Evolutionary conservation across 2,329 filamentous ascomycete genomes (phyloP).

Genomic region (Incumbomyces delicatus): DNA sequence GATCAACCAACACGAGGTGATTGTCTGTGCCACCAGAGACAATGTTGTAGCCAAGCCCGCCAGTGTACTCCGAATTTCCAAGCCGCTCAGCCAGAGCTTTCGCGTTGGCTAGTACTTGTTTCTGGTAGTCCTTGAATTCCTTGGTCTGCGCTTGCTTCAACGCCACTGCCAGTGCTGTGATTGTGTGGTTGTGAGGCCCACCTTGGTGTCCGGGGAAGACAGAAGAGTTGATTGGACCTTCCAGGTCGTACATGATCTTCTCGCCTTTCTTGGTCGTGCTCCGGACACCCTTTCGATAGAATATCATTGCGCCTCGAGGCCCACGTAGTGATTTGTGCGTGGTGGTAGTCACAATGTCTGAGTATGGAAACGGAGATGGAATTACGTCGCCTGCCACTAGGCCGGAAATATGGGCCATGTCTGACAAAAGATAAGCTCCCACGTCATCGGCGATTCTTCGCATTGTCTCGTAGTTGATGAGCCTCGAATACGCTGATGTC

Average conservation of each 20-base stretch:
- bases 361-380: conserved; percentile 76
- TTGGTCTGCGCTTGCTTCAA: conserved; percentile 83
- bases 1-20: conserved; percentile 85
- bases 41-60: conserved; percentile 71
- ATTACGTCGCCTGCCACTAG: conserved; percentile 86
- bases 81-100: conserved; percentile 63
- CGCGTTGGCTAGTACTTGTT: conserved; percentile 80
- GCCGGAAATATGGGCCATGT: conserved; percentile 97
- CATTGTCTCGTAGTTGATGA: conserved; percentile 92
- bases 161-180: conserved; percentile 87
- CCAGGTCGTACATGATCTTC: conserved; percentile 80
- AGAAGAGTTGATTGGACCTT: conserved; percentile 85
- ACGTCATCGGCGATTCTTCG: conserved; percentile 83
- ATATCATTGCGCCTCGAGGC: conserved; percentile 93
- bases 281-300: conserved; percentile 88
- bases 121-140: conserved; percentile 89
- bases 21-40: conserved; percentile 95
- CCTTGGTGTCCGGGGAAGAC: conserved; percentile 98
- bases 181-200: conserved; percentile 97
- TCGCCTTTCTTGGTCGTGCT: conserved; percentile 78
- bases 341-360: conserved; percentile 94
- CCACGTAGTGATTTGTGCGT: conserved; percentile 96
- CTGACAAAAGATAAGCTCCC: conserved; percentile 83
- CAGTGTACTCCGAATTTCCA: conserved; percentile 61
- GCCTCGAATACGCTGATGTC: conserved; percentile 87